These are phyloP conservation scores for Aspergillus glaucus DNA, from an alignment of 2,329 filamentous ascomycete species.

Conservation along the genomic window DNA sequence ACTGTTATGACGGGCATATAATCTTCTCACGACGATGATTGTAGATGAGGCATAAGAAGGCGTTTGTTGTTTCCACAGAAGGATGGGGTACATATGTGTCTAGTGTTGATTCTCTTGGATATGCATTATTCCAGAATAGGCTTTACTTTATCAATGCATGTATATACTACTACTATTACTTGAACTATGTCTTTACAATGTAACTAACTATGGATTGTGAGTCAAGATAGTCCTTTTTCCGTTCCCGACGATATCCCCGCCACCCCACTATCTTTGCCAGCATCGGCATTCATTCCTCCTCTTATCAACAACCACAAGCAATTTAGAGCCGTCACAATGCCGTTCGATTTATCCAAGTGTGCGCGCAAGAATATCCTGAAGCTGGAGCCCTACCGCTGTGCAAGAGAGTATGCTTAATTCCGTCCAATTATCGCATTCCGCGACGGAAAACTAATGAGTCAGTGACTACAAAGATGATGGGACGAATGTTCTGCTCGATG, in stretches of 20 bases:
- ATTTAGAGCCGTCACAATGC: constrained; percentile 24
- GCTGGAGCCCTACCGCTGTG: constrained; percentile 73
- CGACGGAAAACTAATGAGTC: constrained; percentile 21
- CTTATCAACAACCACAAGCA: not conserved
- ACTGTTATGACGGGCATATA: no score
- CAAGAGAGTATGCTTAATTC: constrained; percentile 61
- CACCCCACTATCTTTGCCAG: constrained; percentile 10
- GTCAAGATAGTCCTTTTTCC: constrained; percentile 1
- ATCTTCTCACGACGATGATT: no score
- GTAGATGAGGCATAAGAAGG: constrained; percentile 10
- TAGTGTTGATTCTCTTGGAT: not conserved
- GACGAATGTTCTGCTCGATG: constrained; percentile 90
- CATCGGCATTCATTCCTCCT: not conserved
- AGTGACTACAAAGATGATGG: constrained; percentile 99
- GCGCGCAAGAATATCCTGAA: constrained; percentile 71
- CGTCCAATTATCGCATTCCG: constrained; percentile 3
- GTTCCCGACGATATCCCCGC: constrained; percentile 17
- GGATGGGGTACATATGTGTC: constrained; percentile 6
- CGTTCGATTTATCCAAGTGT: constrained; percentile 67
- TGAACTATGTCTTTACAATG: not conserved
- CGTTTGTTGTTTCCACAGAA: constrained; percentile 5
- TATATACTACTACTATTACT: constrained; percentile 1
- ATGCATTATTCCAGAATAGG: not conserved
- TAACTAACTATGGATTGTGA: not conserved
- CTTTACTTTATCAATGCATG: not conserved